Percentiles rank a stretch among this genome's conserved stretches.
These are phyloP conservation scores for Beauveria sp. DNA, from an alignment of 2,329 filamentous ascomycete genomes.

Conservation along the genomic window DNA sequence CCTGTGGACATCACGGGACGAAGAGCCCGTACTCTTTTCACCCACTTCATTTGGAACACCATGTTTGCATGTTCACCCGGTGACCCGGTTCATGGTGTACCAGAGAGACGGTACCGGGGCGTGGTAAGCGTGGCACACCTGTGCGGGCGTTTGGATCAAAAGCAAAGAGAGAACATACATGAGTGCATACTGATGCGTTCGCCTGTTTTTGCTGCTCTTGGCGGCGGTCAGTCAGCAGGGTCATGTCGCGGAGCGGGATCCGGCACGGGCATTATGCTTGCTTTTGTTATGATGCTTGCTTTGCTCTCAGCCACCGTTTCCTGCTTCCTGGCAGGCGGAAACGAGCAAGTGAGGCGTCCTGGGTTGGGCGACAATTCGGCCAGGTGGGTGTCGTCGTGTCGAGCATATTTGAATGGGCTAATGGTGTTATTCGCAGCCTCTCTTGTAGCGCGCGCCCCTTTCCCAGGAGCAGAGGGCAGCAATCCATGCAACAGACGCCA, in stretches of 20 bases:
- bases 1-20: not conserved
- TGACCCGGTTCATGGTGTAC: conserved; percentile 4
- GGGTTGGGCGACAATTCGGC: conserved; percentile 5
- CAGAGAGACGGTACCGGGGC: not conserved
- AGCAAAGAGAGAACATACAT: conserved; percentile 6
- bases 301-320: conserved; percentile 2
- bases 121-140: conserved; percentile 5
- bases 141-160: not conserved
- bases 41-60: not conserved
- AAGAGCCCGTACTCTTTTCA: not conserved
- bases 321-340: not conserved
- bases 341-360: not conserved
- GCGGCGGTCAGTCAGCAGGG: not conserved
- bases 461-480: not conserved
- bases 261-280: conserved; percentile 6
- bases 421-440: conserved; percentile 1
- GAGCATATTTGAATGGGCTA: not conserved
- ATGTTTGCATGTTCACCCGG: conserved; percentile 9
- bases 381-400: not conserved
- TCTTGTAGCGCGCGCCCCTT: conserved; percentile 6
- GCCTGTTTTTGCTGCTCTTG: not conserved
- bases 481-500: conserved; percentile 7
- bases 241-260: conserved; percentile 3
- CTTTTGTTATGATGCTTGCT: conserved; percentile 7
- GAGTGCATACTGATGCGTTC: not conserved